These are phyloP conservation scores for Cyclotella atomus DNA, from an alignment of 108 stramenopile species.

Conservation along the genomic window DNA sequence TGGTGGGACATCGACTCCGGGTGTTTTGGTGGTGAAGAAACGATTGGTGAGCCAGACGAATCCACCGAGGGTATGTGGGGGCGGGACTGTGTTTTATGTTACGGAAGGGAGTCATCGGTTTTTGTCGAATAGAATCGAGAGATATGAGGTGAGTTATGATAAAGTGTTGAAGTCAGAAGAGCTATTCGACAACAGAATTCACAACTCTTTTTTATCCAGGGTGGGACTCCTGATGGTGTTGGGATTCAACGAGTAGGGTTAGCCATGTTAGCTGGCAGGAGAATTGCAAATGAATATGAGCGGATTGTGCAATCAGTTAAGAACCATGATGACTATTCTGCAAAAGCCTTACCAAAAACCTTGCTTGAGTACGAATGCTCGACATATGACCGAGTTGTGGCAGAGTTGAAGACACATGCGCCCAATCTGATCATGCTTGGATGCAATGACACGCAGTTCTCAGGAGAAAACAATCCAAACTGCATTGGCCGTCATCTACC, in stretches of 20 bases:
- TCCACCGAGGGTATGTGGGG: conserved; percentile 77
- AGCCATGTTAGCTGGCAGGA: conserved; percentile 75
- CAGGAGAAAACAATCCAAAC: not conserved
- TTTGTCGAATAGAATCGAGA: conserved; percentile 91
- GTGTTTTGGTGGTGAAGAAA: conserved; percentile 91
- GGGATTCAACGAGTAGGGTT: conserved; percentile 92
- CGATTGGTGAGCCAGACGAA: conserved; percentile 72
- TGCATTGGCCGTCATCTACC: conserved; percentile 63
- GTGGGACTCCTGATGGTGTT: conserved; percentile 95
- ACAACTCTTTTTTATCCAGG: conserved; percentile 64
- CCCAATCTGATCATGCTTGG: conserved; percentile 87
- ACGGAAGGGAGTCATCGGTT: conserved; percentile 91
- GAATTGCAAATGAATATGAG: conserved; percentile 56
- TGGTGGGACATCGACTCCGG: conserved; percentile 89
- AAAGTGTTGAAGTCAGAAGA: not conserved
- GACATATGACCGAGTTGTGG: conserved; percentile 60
- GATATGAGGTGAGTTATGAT: conserved; percentile 80
- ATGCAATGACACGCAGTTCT: conserved; percentile 11
- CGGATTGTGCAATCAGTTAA: conserved; percentile 29
- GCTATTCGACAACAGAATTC: too few relatives aligned
- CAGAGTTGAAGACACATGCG: conserved; percentile 54
- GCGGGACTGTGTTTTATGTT: conserved; percentile 99
- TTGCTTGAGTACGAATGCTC: conserved; percentile 66
- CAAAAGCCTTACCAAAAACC: conserved; percentile 24
- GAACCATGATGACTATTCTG: not conserved